Conservation (phyloP, 192 early-diverging fungal genomes). For the Dissophora ornata region DNA sequence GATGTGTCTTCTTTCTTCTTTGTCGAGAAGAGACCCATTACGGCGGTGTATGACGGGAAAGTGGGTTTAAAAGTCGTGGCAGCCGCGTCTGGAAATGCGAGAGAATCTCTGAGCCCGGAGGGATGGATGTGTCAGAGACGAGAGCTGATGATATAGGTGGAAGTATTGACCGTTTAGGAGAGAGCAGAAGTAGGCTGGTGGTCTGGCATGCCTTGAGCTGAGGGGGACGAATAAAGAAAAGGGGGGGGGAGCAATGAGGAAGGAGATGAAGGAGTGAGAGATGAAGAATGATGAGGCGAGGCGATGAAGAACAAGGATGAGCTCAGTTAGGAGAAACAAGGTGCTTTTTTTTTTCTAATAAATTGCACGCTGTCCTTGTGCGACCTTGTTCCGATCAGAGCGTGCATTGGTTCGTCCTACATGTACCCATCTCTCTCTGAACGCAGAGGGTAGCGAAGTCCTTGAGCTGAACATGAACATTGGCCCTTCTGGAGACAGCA, state of each 20-base stretch:
- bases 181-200: background rate
- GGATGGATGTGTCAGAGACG: no score
- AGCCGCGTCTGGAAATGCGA: no score
- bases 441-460: no score
- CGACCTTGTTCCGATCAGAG: background rate
- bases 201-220: background rate
- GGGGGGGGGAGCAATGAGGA: background rate
- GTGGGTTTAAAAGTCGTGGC: no score
- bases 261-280: background rate
- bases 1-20: constrained; percentile 48
- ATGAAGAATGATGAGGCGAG: background rate
- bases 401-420: no score
- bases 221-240: background rate
- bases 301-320: background rate
- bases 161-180: no score
- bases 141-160: no score
- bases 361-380: background rate
- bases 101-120: constrained; percentile 2
- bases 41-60: no score
- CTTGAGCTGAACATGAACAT: no score
- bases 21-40: constrained; percentile 31
- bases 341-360: background rate
- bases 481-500: no score
- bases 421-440: no score
- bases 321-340: background rate